phyloP scores from a whole-genome alignment of 2,329 filamentous ascomycete species.

The Bisporella sp. region DNA sequence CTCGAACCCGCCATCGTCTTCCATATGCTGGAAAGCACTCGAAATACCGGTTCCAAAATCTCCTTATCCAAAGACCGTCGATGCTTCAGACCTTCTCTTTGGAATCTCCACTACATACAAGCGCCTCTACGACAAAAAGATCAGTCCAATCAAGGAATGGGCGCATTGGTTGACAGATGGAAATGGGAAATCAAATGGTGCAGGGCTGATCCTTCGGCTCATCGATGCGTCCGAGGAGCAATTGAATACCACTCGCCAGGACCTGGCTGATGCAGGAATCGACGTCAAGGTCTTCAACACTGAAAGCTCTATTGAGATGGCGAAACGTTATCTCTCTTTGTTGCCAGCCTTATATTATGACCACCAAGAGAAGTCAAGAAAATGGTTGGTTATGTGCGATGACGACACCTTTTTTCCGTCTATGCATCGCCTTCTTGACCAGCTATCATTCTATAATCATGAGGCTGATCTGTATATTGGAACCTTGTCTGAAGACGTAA shows the following conservation, averaged over 20 bases:
- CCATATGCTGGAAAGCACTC: constrained; percentile 42
- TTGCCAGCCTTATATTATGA: constrained; percentile 48
- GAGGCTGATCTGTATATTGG: constrained; percentile 24
- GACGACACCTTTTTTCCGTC: constrained; percentile 27
- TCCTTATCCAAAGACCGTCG: constrained; percentile 41
- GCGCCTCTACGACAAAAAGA: constrained; percentile 44
- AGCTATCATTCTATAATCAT: constrained; percentile 18
- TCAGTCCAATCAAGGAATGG: constrained; percentile 50
- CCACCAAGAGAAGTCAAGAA: constrained; percentile 39
- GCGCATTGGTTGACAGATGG: constrained; percentile 53
- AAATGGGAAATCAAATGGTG: constrained; percentile 47
- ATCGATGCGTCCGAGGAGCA: constrained; percentile 45
- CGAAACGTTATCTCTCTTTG: constrained; percentile 49
- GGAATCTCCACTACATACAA: constrained; percentile 52
- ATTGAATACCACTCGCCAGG: constrained; percentile 40
- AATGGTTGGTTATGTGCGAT: constrained; percentile 29
- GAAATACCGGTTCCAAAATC: constrained; percentile 45
- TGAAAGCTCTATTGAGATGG: constrained; percentile 47
- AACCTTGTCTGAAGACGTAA: constrained; percentile 25
- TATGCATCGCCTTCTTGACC: constrained; percentile 22
- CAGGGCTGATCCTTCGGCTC: constrained; percentile 47
- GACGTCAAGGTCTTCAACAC: constrained; percentile 51
- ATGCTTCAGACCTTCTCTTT: constrained; percentile 51
- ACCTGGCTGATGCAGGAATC: constrained; percentile 42
- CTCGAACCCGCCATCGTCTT: constrained; percentile 31